Evolutionary conservation across 495 filamentous ascomycete genomes (phyloP).

Genomic region (Rhypophila decipiens): DNA sequence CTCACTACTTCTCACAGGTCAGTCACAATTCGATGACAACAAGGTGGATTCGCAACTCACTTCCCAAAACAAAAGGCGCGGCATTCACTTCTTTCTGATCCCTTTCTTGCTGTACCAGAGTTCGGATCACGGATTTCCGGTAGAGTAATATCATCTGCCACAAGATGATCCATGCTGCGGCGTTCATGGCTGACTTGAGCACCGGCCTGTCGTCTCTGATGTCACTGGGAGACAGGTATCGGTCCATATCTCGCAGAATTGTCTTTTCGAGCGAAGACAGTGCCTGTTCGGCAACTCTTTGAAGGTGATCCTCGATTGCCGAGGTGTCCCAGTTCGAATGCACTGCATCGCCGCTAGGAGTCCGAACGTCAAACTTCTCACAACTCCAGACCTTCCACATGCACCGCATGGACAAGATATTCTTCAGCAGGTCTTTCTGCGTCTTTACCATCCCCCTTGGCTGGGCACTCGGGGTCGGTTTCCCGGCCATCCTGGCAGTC

Average conservation of each 20-base stretch:
- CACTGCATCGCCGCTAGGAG: background rate
- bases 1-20: slow-evolving; percentile 5
- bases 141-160: slow-evolving; percentile 24
- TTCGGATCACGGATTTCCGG: slow-evolving; percentile 12
- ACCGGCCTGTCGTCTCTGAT: background rate
- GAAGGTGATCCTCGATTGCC: slow-evolving; percentile 14
- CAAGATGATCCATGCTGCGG: slow-evolving; percentile 15
- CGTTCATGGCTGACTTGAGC: slow-evolving; percentile 2
- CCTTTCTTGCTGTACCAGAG: slow-evolving; percentile 4
- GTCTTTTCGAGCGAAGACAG: slow-evolving; percentile 17
- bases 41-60: slow-evolving; percentile 1
- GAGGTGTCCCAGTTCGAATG: background rate
- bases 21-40: background rate
- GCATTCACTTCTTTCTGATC: slow-evolving; percentile 7
- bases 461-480: no score
- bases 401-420: slow-evolving; percentile 15
- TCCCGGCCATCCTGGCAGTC: background rate
- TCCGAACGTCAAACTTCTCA: slow-evolving; percentile 8
- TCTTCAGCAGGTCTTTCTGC: slow-evolving; percentile 3
- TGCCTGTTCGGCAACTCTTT: slow-evolving; percentile 7
- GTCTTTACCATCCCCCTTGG: no score
- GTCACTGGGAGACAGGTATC: background rate
- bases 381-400: slow-evolving; percentile 23
- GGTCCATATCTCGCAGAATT: slow-evolving; percentile 11
- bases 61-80: slow-evolving; percentile 5